Conservation (phyloP, 495 filamentous ascomycete genomes). For the Bryoglossum gracile region DNA sequence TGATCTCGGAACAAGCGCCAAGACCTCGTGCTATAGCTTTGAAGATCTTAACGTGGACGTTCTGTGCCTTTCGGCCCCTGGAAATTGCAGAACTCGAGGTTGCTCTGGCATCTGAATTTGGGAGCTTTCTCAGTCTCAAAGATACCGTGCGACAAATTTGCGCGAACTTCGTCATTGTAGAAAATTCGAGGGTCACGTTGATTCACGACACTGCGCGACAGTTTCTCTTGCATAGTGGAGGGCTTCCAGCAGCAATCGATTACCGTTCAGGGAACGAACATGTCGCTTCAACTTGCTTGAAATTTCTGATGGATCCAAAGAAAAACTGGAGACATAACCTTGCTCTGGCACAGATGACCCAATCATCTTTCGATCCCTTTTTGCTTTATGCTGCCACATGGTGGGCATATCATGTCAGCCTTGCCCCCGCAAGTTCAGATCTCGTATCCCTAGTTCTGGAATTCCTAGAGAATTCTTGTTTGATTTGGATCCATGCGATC, state of each 20-base stretch:
- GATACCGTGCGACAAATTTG: slow-evolving; percentile 23
- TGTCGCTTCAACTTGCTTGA: neutral
- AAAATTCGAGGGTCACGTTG: slow-evolving; percentile 28
- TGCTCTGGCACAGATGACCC: neutral
- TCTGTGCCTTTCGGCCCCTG: neutral
- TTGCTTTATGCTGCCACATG: slow-evolving; percentile 1
- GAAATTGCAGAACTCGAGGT: slow-evolving; percentile 1
- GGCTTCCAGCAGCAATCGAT: neutral
- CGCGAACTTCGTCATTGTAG: slow-evolving; percentile 33
- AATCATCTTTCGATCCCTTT: slow-evolving; percentile 1
- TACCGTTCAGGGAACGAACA: neutral
- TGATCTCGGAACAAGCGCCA: slow-evolving; percentile 1
- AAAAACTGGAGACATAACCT: neutral
- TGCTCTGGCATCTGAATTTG: slow-evolving; percentile 2
- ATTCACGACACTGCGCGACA: slow-evolving; percentile 34
- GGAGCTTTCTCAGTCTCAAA: slow-evolving; percentile 1
- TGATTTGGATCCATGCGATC: slow-evolving; percentile 7
- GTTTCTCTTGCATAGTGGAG: neutral
- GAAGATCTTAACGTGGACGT: slow-evolving; percentile 14
- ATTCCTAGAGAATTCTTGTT: slow-evolving; percentile 1
- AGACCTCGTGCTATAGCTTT: neutral
- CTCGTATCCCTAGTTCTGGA: neutral
- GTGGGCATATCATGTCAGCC: slow-evolving; percentile 8
- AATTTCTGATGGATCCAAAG: slow-evolving; percentile 1
- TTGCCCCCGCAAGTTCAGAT: neutral